A percentile compares a stretch with the other conserved stretches of the same genome.
These are phyloP conservation scores for Ascomycota sp. DNA, from an alignment of 2,329 filamentous ascomycete genomes.

Conservation along the genomic window DNA sequence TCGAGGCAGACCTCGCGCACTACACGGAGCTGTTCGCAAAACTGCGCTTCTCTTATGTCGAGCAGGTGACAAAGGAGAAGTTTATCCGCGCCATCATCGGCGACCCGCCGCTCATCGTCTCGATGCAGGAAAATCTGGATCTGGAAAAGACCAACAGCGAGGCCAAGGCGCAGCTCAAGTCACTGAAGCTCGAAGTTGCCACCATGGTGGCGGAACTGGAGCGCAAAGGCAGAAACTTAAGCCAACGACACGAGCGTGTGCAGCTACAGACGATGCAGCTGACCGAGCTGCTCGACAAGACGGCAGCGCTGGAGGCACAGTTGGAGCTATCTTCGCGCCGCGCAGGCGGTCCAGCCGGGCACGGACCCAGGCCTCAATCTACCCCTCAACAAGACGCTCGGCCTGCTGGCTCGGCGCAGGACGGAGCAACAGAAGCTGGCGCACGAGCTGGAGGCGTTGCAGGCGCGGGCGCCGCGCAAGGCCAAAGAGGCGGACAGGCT, in stretches of 20 bases:
- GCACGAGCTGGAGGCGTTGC: constrained; percentile 40
- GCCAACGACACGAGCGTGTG: constrained; percentile 28
- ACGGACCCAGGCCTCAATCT: constrained; percentile 27
- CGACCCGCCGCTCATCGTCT: constrained; percentile 71
- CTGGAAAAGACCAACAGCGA: constrained; percentile 48
- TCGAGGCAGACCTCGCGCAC: constrained; percentile 69
- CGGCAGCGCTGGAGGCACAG: constrained; percentile 24
- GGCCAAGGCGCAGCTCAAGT: constrained; percentile 57
- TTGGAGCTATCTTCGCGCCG: constrained; percentile 23
- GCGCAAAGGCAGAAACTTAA: constrained; percentile 36
- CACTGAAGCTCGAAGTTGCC: constrained; percentile 60
- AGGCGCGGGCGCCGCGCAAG: constrained; percentile 42
- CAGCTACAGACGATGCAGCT: constrained; percentile 26
- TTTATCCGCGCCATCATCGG: constrained; percentile 86
- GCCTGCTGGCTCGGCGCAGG: constrained; percentile 29
- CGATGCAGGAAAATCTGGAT: constrained; percentile 60
- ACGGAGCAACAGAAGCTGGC: constrained; percentile 34
- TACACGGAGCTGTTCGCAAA: constrained; percentile 95
- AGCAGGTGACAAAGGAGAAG: constrained; percentile 97
- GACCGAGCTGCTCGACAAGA: constrained; percentile 28
- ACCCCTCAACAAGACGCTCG: constrained; percentile 34
- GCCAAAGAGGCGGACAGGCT: constrained; percentile 46
- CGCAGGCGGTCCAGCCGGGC: constrained; percentile 13
- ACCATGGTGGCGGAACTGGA: constrained; percentile 57
- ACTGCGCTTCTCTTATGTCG: constrained; percentile 88